Evolutionary conservation across 1,139 yeast genomes (phyloP), one percentile per base, ranked within the genome.

Genomic region (Debaryomycetaceae sp.): DNA sequence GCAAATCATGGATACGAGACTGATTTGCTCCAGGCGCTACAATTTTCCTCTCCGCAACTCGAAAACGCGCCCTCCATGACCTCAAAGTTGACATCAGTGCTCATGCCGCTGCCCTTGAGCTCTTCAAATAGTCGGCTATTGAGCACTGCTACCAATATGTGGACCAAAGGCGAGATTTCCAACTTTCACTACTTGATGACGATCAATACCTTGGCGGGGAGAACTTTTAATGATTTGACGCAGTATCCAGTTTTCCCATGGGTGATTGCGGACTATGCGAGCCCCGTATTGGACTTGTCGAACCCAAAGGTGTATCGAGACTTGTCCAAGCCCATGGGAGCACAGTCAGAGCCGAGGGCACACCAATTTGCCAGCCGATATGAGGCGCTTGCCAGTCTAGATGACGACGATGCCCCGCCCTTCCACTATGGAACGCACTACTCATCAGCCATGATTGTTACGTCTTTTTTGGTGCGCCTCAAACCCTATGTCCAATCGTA

Each of bases 341-440:
- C 86, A 0, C 95, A 83, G 49, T 59, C 73, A 1, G 47, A 51
- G 3, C 58, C 56, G 2, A 60, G 95, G 33, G 81, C 76, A 2
- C 39, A 45, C 1, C 73, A 74, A 41, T 83, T 83, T 41, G 54
- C 56, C 29, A 90, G 81, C 32, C 53, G 95, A 30, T 83, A 62
- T 40, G 77, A 76, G 22, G 86, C 92, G 0, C 48, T 79, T 28
- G 64, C 58, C 22, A 69, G 77, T 35, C 54, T 82, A 10, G 36
- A 58, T 15, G 70, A 63, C 32, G 55, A 54, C 1, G 76, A 73
- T 32, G 40, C 52, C 3, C 85, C 86, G 0, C 80, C 95, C 0
- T 83, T 83, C 51, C 94, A 83, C 49, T 83, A 83, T 45, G 95
- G 95, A 3, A 83, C 95, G 0, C 95, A 83, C 49, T 83, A 83